Conservation (phyloP, 139 green algal species). For the Micromonas pusilla region DNA sequence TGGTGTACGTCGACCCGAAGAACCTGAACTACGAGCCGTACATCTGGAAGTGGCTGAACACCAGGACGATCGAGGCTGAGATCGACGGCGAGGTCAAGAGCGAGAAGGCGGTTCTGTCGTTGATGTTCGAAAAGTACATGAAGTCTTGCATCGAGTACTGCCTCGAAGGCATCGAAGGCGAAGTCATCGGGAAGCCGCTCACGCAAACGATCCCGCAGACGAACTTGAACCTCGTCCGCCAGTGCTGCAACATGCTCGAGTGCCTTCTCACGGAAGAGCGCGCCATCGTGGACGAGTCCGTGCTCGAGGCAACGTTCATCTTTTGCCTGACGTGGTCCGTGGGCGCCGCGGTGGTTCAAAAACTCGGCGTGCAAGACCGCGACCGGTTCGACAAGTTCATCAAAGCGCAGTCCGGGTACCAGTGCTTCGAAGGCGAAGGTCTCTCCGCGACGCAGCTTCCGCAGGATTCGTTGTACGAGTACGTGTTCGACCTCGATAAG, state of each 20-base stretch:
- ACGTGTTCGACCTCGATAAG: conserved; percentile 62
- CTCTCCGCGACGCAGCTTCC: conserved; percentile 56
- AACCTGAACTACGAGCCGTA: conserved; percentile 78
- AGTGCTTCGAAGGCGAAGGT: conserved; percentile 51
- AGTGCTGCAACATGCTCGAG: conserved; percentile 70
- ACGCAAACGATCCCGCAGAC: conserved; percentile 59
- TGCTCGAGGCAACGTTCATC: conserved; percentile 67
- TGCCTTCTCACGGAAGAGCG: conserved; percentile 40
- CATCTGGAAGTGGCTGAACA: conserved; percentile 62
- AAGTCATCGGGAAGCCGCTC: conserved; percentile 55
- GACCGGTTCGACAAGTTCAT: conserved; percentile 66
- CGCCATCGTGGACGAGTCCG: conserved; percentile 43
- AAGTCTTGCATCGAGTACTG: conserved; percentile 58
- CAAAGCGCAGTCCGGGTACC: conserved; percentile 54
- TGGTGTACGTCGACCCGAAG: conserved; percentile 82
- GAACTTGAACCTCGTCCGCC: conserved; percentile 72
- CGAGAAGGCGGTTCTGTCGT: conserved; percentile 45
- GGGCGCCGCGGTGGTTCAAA: conserved; percentile 54
- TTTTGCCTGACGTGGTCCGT: conserved; percentile 69
- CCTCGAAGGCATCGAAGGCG: conserved; percentile 64
- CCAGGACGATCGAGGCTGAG: conserved; percentile 33
- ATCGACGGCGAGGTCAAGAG: too few relatives aligned
- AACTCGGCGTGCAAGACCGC: conserved; percentile 47
- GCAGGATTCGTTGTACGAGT: conserved; percentile 69
- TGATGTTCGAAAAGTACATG: conserved; percentile 74